These are phyloP conservation scores for Pseudoscleropodium purum DNA, from an alignment of 225 moss, liverwort and hornwort species.

Conservation along the genomic window DNA sequence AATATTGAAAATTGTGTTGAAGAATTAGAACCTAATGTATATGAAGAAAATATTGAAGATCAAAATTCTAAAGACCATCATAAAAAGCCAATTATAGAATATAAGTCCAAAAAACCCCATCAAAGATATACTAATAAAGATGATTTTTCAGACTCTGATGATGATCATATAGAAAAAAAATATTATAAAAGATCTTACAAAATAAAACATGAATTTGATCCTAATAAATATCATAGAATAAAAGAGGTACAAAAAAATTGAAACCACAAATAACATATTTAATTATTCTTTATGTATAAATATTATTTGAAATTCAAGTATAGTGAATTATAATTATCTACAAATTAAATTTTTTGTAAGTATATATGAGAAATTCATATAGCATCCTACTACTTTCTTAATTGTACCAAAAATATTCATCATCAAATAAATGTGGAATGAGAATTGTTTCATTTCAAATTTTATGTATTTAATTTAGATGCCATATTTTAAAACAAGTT, in stretches of 20 bases:
- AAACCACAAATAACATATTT: no score
- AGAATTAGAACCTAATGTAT: not conserved
- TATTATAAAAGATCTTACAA: not conserved
- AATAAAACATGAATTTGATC: not conserved
- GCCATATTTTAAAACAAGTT: not conserved
- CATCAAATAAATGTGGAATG: not conserved
- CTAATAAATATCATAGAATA: not conserved
- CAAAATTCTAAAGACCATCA: not conserved
- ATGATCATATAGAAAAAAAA: not conserved
- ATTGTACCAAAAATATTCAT: not conserved
- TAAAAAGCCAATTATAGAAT: not conserved
- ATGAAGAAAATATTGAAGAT: not conserved
- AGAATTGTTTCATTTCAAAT: not conserved
- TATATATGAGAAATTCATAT: no score
- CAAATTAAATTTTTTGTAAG: not conserved
- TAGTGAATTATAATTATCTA: not conserved
- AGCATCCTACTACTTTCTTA: not conserved
- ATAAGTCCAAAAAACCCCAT: not conserved
- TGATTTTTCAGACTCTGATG: not conserved
- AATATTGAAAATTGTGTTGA: not conserved
- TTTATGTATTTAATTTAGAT: not conserved
- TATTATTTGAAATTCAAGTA: not conserved
- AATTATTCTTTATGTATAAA: not conserved
- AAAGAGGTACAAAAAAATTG: not conserved
- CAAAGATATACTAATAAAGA: not conserved